Conservation (phyloP, 2,329 filamentous ascomycete genomes). For the Cladophialophora yegresii region DNA sequence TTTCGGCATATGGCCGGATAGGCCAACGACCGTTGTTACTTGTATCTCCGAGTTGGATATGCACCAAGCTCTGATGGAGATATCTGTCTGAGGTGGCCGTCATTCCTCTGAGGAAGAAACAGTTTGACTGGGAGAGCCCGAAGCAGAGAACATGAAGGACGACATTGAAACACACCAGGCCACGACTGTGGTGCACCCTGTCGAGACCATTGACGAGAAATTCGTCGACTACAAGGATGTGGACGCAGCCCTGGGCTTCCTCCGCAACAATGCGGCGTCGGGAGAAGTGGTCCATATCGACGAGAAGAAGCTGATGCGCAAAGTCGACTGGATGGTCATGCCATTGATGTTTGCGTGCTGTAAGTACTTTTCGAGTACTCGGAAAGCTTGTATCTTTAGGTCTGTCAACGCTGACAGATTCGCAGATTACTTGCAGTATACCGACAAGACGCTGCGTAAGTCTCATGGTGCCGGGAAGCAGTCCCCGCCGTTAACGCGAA, state of each 20-base stretch:
- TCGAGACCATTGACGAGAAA: constrained; percentile 17
- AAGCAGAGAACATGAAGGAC: constrained; percentile 13
- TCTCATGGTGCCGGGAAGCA: constrained; percentile 52
- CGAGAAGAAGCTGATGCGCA: constrained; percentile 41
- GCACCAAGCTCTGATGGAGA: not conserved
- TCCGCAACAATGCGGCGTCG: constrained; percentile 39
- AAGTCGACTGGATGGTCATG: constrained; percentile 50
- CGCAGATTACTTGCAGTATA: constrained; percentile 50
- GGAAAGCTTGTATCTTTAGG: not conserved
- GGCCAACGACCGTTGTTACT: constrained; percentile 1
- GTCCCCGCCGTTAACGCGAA: constrained; percentile 34
- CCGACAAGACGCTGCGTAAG: constrained; percentile 59
- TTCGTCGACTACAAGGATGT: constrained; percentile 30
- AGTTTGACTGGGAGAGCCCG: not conserved
- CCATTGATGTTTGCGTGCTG: constrained; percentile 55
- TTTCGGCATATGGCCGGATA: constrained; percentile 6
- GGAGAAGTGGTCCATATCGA: constrained; percentile 38
- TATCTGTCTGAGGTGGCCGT: not conserved
- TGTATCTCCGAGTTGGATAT: not conserved
- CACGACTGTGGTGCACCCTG: constrained; percentile 2
- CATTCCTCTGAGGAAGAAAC: too few relatives aligned
- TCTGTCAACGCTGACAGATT: not conserved
- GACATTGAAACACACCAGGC: constrained; percentile 17
- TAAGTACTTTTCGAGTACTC: not conserved
- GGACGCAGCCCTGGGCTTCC: constrained; percentile 44